Base-by-base conservation (phyloP, 345 rosid species). In the Hibiscus trionum region DNA sequence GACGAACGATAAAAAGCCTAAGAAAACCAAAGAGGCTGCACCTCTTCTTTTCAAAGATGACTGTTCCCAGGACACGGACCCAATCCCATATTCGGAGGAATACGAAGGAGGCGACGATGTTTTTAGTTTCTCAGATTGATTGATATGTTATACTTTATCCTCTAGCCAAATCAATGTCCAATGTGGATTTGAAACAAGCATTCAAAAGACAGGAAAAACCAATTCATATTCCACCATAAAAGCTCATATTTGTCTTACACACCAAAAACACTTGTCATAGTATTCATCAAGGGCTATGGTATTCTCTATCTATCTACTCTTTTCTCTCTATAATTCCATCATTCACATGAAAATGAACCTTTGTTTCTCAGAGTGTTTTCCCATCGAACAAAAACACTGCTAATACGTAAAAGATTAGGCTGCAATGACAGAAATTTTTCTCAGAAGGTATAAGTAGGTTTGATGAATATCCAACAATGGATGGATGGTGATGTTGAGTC, bases 1-100 rank as follows among this genome's bases (percentile, higher is more conserved):
- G 75, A 80, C 61, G 80, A 87, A 88, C 57, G 97, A 95, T 64
- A 77, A 81, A 73, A 88, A 90, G 64, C 80, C 93, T 4, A 78
- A 69, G 76, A 82, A 76, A 84, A 79, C 83, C 82, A 85, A 84
- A 77, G 91, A 83, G 68, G 70, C 81, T 64, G 84, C 84, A 47
- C 78, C 89, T 56, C 80, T 73, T 60, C 89, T 90, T 76, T 92
- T 92, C 14, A 84, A 79, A 65, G 86, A 86, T 65, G 85, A 71
- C 26, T 24, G 72, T 42, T 52, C 66, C 42, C 81, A 64, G 80
- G 86, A 80, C 63, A 65, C n/a, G 0, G 57, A 52, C 8, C 57
- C 57, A 5, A 12, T 44, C 49, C 49, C 49, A 44, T 44, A 1
- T 44, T 44, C 0, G 49, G 49, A 44, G 12, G 49, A 44, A 1